phyloP scores from a whole-genome alignment of 208 protist genomes.

The Zelonia costaricensis region DNA sequence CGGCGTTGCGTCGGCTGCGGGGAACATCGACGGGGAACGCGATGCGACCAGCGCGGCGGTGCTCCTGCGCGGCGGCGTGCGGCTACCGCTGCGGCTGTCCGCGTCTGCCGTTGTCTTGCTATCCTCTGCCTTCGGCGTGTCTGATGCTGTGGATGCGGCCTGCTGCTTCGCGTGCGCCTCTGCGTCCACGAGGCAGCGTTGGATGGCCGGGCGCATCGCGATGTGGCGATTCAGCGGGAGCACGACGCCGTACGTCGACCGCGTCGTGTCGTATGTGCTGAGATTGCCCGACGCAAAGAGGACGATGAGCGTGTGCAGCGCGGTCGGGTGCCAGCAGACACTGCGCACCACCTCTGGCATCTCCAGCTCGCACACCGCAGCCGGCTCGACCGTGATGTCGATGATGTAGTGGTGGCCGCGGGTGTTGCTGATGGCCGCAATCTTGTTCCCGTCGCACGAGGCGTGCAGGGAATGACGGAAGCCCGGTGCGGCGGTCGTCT shows the following conservation, averaged over 20 bases:
- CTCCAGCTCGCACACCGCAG: slow-evolving; percentile 54
- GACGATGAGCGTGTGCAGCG: slow-evolving; percentile 40
- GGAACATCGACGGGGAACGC: not conserved
- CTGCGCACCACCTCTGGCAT: slow-evolving; percentile 55
- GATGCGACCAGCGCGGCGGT: too few species aligned
- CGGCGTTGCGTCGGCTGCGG: not conserved
- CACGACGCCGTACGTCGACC: slow-evolving; percentile 32
- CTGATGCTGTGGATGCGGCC: not conserved
- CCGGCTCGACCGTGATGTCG: slow-evolving; percentile 37
- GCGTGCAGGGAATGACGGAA: slow-evolving; percentile 56
- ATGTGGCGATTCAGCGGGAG: slow-evolving; percentile 35
- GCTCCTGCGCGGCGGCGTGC: not conserved
- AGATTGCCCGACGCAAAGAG: slow-evolving; percentile 51
- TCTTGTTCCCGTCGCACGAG: slow-evolving; percentile 45
- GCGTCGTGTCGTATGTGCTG: slow-evolving; percentile 40
- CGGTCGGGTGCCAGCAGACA: slow-evolving; percentile 64
- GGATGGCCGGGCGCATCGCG: slow-evolving; percentile 14
- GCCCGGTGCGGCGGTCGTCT: not conserved
- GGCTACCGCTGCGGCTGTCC: too few species aligned
- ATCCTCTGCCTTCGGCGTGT: too few species aligned
- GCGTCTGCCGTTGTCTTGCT: too few species aligned
- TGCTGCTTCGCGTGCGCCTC: not conserved
- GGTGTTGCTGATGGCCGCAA: slow-evolving; percentile 65
- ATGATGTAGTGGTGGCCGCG: slow-evolving; percentile 62
- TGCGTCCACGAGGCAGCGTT: slow-evolving; percentile 20